Conservation (phyloP, 495 filamentous ascomycete genomes). For the Tricharina praecox region DNA sequence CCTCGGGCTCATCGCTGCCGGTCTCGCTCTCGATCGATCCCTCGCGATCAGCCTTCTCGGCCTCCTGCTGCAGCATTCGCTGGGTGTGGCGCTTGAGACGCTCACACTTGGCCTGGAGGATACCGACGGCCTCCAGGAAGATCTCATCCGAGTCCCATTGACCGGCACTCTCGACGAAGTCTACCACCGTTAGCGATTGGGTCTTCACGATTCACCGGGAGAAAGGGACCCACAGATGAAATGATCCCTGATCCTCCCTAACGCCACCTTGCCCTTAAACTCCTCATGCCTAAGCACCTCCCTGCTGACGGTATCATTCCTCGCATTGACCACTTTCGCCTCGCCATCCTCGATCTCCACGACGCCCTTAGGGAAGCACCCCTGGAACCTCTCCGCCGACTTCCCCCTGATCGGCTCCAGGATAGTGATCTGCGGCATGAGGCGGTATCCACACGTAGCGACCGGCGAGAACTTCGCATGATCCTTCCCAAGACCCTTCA, state of each 20-base stretch:
- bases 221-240: conserved; percentile 50
- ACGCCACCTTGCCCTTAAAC: conserved; percentile 85
- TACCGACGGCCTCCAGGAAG: conserved; percentile 71
- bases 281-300: conserved; percentile 84
- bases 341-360: conserved; percentile 53
- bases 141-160: conserved; percentile 81
- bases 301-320: conserved; percentile 79
- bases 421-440: conserved; percentile 77
- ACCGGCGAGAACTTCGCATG: conserved; percentile 98
- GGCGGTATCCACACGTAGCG: conserved; percentile 77
- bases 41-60: conserved; percentile 14
- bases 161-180: conserved; percentile 81
- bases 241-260: conserved; percentile 79
- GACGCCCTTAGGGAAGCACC: conserved; percentile 81
- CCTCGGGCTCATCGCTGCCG: conserved; percentile 5
- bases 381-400: conserved; percentile 75
- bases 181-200: conserved; percentile 1
- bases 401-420: conserved; percentile 60
- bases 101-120: conserved; percentile 62
- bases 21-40: no score
- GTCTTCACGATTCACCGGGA: not conserved
- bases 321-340: conserved; percentile 68
- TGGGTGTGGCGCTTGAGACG: conserved; percentile 44
- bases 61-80: conserved; percentile 25
- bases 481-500: conserved; percentile 86